Base-by-base conservation (phyloP, 2,329 filamentous ascomycete genomes). In the Penicillium concentricum region DNA sequence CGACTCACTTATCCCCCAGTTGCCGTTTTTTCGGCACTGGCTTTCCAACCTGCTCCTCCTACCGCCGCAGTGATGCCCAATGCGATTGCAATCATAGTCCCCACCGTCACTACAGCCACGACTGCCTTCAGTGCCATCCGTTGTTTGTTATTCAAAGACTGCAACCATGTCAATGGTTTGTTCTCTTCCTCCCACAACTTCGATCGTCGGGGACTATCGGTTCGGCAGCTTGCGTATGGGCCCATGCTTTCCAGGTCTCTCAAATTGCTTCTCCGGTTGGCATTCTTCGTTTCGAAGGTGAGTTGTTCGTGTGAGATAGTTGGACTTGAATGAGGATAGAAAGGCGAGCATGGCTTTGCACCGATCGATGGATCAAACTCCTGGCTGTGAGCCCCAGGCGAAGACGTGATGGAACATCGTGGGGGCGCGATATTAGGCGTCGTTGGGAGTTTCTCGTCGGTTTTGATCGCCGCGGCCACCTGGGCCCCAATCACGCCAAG, bases 1-100 rank as follows among this genome's bases (percentile, higher is more conserved):
- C 24, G n/a, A 58, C 68, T 65, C 34, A 57, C 44, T 37, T 20
- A 64, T 32, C 56, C 57, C n/a, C 61, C 58, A 52, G 75, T 65
- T 0, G 63, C 46, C 24, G 65, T 64, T 22, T 71, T 66, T 34
- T 69, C 62, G 18, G 73, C 64, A 57, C 70, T 68, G 10, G 63
- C 71, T 57, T 70, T 76, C 72, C 76, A 79, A 4, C 78, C 73
- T 6, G 75, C 72, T n/a, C 75, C 76, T 30, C 75, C 74, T 1
- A 79, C 75, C 2, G 74, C 75, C 22, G 70, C 70, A 2, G 75
- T 76, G 55, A 79, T 77, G 3, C 78, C 76, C 57, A 80, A 60
- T 10, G 76, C 78, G 56, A 80, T 73, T 6, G 73, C 78, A 18
- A 79, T 72, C 70, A 77, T 77, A 16, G 67, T 69, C 5, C 77